Evolutionary conservation across 2,329 filamentous ascomycete genomes (phyloP), one percentile per base, ranked within the genome.

Genomic region (Aspergillus latus): DNA sequence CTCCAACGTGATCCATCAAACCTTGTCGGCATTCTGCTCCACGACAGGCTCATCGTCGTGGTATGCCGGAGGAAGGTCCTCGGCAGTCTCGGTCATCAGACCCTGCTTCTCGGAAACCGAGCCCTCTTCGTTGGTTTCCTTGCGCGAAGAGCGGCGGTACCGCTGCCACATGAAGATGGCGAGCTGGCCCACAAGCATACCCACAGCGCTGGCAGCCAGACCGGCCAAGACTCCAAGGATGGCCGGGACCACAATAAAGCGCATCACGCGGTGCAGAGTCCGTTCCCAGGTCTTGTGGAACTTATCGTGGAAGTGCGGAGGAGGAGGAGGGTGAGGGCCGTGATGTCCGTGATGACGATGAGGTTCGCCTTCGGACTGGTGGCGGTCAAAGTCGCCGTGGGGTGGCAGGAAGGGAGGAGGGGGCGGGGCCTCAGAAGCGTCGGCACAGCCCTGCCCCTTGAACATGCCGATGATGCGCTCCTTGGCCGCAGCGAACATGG

Each of bases 151-250:
- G 21, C 72, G 70, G 48, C 70, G 74, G 62, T 71, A 73, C 54
- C 72, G 72, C 49, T 72, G 67, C 76, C 78, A 79, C 45, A 80
- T 48, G 64, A 75, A 78, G 30, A 77, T 69, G 42, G 78, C 70
- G 30, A 71, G 62, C 64, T 79, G 76, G 30, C 77, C 77, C 44
- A 79, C 68, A n/a, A 80, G 64, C 74, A 79, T 77, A 46, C 77
- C 78, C 43, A 80, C 61, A 8, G 74, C 75, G 57, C 74, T 76
- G 29, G 77, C 76, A 44, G 73, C 68, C 52, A 80, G 63, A 55
- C 76, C 77, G 29, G 76, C 76, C 28, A 77, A 65, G 32, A 80
- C 68, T 42, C 78, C 78, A 5, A 79, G 63, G n/a, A 77, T 61
- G 30, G 75, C 75, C 3, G 77, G 78, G 47, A 80, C 66, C 45